These are phyloP conservation scores for Neopestalotiopsis sp. DNA, from an alignment of 2,329 filamentous ascomycete genomes.

Conservation along the genomic window DNA sequence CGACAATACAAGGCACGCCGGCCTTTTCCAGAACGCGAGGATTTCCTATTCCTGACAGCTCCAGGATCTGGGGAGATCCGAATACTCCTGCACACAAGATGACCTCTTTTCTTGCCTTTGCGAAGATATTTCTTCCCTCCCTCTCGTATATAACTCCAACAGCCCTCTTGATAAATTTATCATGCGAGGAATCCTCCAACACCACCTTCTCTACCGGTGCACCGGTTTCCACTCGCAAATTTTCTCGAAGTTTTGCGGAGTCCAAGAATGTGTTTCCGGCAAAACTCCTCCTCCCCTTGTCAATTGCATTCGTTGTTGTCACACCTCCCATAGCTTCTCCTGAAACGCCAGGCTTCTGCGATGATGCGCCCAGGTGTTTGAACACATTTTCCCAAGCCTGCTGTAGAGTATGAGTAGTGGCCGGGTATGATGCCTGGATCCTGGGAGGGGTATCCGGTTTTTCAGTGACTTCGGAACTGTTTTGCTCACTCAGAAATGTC, in stretches of 20 bases:
- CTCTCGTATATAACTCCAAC: conserved; percentile 9
- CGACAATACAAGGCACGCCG: conserved; percentile 37
- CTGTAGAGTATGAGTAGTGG: neutral
- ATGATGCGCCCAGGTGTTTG: neutral
- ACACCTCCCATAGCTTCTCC: neutral
- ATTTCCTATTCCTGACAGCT: conserved; percentile 48
- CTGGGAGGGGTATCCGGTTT: neutral
- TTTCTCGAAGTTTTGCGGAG: neutral
- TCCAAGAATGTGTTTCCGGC: neutral
- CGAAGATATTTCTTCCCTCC: conserved; percentile 20
- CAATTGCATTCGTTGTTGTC: conserved; percentile 6
- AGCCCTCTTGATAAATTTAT: neutral
- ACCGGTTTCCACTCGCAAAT: neutral
- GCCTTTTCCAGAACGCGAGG: conserved; percentile 38
- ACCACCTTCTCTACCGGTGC: neutral
- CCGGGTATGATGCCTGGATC: neutral
- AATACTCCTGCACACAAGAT: conserved; percentile 49
- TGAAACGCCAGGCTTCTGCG: neutral
- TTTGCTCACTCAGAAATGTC: neutral
- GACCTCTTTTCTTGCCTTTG: conserved; percentile 43
- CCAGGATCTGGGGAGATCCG: conserved; percentile 48
- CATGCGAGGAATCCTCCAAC: neutral
- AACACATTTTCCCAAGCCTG: neutral
- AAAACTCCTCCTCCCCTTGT: neutral
- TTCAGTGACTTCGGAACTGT: neutral